A percentile compares a stretch with the other conserved stretches of the same genome.
Conservation (phyloP, 2,329 filamentous ascomycete genomes). For the Ceratocystis cubensis region DNA sequence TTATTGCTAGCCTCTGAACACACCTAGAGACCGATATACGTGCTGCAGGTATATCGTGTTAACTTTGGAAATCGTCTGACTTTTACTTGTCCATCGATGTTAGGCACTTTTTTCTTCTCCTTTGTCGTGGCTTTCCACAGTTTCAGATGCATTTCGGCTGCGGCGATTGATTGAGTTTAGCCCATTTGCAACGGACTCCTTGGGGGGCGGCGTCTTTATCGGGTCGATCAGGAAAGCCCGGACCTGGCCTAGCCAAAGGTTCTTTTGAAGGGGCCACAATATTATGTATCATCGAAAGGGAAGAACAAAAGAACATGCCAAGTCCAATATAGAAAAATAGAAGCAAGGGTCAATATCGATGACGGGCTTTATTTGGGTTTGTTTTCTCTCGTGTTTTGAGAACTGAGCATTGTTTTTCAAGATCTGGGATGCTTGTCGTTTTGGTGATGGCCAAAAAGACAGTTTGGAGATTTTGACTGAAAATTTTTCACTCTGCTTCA, state of each 20-base stretch:
- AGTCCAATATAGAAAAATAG: neutral
- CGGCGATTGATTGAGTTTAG: neutral
- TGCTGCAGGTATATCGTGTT: too few relatives aligned
- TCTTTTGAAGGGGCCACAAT: conserved; percentile 6
- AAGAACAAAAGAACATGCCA: conserved; percentile 12
- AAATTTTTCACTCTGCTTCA: too few relatives aligned
- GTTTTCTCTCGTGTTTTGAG: neutral
- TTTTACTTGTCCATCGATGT: too few relatives aligned
- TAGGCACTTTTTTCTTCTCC: too few relatives aligned
- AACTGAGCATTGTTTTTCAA: neutral
- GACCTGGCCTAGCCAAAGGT: conserved; percentile 9
- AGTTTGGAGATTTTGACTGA: neutral
- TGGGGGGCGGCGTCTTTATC: neutral
- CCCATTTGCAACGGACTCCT: neutral
- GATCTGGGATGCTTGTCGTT: neutral
- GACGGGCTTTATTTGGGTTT: conserved; percentile 5
- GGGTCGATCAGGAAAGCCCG: conserved; percentile 9
- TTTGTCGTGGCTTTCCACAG: too few relatives aligned
- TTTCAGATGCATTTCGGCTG: too few relatives aligned
- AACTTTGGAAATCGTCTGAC: too few relatives aligned
- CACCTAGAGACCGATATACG: neutral
- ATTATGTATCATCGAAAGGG: neutral
- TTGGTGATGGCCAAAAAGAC: neutral
- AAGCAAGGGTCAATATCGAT: conserved; percentile 8
- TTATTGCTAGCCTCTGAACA: neutral